Base-by-base conservation (phyloP, 768 basidiomycete genomes). In the Suillus hirtellus region DNA sequence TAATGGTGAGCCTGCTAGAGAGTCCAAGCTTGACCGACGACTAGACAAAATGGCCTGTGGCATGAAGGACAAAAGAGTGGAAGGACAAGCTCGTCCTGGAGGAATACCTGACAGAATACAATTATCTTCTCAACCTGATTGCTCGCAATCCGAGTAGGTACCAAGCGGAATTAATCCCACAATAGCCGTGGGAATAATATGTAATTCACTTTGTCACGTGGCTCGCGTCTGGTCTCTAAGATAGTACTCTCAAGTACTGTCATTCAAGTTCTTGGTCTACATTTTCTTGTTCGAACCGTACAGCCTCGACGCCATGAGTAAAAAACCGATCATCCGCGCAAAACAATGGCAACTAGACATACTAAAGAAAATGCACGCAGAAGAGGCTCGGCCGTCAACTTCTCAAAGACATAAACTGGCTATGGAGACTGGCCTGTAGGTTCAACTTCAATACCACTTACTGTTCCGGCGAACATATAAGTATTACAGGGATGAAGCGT, bases 371-470 rank as follows among this genome's bases (percentile, higher is more conserved):
- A 65, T 75, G 15, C 64, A 67, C 9, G 59, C 66, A 54, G 63
- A 65, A 64, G 65, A 70, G 6, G 54, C n/a, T 24, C 71, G 64
- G 34, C 73, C 75, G 7, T 69, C 72, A 1, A 64, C 67, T 44
- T 60, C 64, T 21, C 70, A 76, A 27, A 66, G 65, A 50, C 61
- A 37, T 44, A 67, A 66, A 11, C 70, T 60, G 3, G 72, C 64
- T 12, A 65, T 37, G 21, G 73, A 73, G 54, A 75, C 75, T 64
- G 73, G 73, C 58, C 53, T 75, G 73, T 75, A 70, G 66, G 75
- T 75, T 64, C 10, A 52, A 59, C 19, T 43, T 24, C 59, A 61
- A 58, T 43, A 19, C 67, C 40, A 44, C 59, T 66, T 68, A 35
- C 34, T 19, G 17, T 44, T 24, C 11, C 40, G 24, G 42, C 38